Conservation (phyloP, 208 protist genomes). For the Trypanosoma rangeli region DNA sequence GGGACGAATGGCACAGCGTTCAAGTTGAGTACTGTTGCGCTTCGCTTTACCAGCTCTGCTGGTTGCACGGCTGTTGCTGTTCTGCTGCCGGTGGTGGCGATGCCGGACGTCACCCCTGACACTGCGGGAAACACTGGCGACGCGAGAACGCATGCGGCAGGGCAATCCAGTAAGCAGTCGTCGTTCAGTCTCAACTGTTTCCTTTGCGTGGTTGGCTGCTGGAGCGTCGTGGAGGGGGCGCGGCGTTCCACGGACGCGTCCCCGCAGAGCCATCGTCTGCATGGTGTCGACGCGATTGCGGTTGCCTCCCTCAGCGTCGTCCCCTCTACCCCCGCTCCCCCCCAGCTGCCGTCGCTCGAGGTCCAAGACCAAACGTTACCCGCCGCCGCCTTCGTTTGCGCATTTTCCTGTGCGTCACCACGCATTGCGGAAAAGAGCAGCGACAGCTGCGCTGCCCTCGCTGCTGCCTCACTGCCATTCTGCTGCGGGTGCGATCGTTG, state of each 20-base stretch:
- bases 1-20: constrained; percentile 42
- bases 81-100: not conserved
- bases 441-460: constrained; percentile 4
- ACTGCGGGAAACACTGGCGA: not conserved
- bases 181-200: not conserved
- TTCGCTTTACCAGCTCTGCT: constrained; percentile 7
- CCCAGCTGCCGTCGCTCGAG: not conserved
- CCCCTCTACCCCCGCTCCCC: not conserved
- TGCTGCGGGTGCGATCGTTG: not conserved
- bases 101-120: constrained; percentile 11
- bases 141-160: constrained; percentile 32
- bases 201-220: constrained; percentile 17
- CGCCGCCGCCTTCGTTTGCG: not conserved
- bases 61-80: not conserved
- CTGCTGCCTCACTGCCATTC: too few species aligned
- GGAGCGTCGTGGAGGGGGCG: constrained; percentile 11
- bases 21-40: constrained; percentile 35
- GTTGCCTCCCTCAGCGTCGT: not conserved
- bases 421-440: not conserved
- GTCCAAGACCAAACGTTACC: constrained; percentile 1
- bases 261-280: not conserved
- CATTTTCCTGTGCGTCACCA: not conserved
- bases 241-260: too few species aligned
- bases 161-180: constrained; percentile 29
- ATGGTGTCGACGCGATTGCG: constrained; percentile 4